phyloP scores from a whole-genome alignment of 306 rosid genomes.

The Cyclanthera cordifolia region DNA sequence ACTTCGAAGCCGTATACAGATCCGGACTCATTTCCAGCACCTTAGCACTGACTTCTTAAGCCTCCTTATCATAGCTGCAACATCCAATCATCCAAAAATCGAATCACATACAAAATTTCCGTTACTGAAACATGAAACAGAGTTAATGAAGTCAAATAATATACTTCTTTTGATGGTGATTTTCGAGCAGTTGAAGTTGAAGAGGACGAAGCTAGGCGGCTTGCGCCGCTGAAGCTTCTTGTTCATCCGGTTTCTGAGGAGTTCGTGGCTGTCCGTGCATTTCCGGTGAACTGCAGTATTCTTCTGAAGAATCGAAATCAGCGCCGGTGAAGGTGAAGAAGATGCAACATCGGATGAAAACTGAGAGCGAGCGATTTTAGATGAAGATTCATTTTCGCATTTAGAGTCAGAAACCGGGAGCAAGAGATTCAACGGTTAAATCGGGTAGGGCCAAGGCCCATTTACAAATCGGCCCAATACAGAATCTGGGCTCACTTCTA shows the following conservation, averaged over 20 bases:
- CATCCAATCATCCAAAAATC: neutral
- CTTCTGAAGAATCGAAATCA: neutral
- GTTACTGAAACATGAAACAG: conserved; percentile 12
- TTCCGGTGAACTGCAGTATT: conserved; percentile 1
- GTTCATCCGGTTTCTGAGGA: conserved; percentile 54
- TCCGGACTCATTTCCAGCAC: conserved; percentile 70
- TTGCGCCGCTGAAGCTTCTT: conserved; percentile 39
- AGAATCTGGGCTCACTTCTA: too few species aligned
- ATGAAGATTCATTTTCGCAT: neutral
- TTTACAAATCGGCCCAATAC: too few species aligned
- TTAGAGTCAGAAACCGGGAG: too few species aligned
- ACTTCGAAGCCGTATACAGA: conserved; percentile 83
- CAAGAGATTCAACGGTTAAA: too few species aligned
- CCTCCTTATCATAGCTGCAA: conserved; percentile 61
- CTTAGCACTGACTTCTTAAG: conserved; percentile 49
- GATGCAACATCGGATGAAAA: neutral
- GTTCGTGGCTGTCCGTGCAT: conserved; percentile 92
- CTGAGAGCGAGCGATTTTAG: neutral
- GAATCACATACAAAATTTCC: neutral
- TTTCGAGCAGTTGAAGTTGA: conserved; percentile 52
- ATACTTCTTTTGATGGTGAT: conserved; percentile 43
- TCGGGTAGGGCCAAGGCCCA: too few species aligned
- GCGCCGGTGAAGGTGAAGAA: neutral
- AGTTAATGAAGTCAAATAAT: neutral
- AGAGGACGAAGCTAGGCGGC: conserved; percentile 55